These are phyloP conservation scores for Magnolia kwangsiensis DNA, from an alignment of 164 flowering plant genomes.

Conservation along the genomic window DNA sequence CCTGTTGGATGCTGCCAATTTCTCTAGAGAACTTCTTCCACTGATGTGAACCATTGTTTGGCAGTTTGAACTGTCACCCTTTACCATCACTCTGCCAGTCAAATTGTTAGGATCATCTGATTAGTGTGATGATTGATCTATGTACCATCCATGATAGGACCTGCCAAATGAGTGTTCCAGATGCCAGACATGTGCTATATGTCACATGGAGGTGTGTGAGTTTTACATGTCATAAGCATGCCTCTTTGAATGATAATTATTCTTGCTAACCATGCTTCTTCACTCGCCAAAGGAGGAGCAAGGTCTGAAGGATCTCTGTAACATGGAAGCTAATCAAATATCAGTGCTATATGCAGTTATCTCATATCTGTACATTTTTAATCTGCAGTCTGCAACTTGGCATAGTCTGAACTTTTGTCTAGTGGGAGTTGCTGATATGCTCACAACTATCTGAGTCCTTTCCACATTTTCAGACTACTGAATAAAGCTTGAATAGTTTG, in stretches of 20 bases:
- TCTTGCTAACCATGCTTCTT: neutral
- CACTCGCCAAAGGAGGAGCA: neutral
- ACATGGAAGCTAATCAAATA: neutral
- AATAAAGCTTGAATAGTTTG: neutral
- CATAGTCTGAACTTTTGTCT: neutral
- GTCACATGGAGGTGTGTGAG: neutral
- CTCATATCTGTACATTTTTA: neutral
- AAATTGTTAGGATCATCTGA: neutral
- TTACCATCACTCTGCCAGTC: neutral
- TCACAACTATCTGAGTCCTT: slow-evolving; percentile 6
- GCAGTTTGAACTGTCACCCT: neutral
- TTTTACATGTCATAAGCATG: neutral
- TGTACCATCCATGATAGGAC: neutral
- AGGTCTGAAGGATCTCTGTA: neutral
- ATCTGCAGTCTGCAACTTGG: neutral
- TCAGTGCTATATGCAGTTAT: neutral
- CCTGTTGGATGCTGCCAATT: neutral
- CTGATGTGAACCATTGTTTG: neutral
- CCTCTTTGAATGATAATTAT: neutral
- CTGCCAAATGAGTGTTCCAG: neutral
- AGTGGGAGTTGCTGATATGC: neutral
- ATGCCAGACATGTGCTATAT: neutral
- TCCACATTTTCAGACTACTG: neutral
- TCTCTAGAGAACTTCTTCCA: neutral
- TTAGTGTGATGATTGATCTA: neutral